These are phyloP conservation scores for Aspergillus clavatus DNA, from an alignment of 2,329 filamentous ascomycete genomes.

Conservation along the genomic window DNA sequence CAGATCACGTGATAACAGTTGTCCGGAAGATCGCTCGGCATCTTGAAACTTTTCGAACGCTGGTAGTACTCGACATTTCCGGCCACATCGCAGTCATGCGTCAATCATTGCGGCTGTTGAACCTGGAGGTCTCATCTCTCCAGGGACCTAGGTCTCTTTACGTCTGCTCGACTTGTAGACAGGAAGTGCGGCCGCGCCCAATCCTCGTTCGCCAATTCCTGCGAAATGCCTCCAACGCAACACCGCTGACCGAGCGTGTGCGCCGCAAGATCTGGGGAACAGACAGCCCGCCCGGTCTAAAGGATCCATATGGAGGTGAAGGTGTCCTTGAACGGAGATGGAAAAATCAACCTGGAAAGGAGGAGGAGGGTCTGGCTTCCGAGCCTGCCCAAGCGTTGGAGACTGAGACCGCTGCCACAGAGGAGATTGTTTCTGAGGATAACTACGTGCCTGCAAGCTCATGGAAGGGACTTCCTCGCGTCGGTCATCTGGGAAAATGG, in stretches of 20 bases:
- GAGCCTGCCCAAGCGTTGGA: slow-evolving; percentile 13
- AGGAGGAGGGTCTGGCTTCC: slow-evolving; percentile 12
- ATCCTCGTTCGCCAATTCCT: slow-evolving; percentile 30
- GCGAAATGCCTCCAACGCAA: slow-evolving; percentile 31
- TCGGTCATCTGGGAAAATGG: slow-evolving; percentile 49
- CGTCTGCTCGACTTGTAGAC: slow-evolving; percentile 39
- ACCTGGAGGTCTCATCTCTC: slow-evolving; percentile 31
- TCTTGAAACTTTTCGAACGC: slow-evolving; percentile 18
- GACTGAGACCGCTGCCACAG: slow-evolving; percentile 6
- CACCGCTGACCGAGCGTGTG: slow-evolving; percentile 42
- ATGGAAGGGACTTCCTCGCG: slow-evolving; percentile 51
- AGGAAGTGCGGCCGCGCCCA: slow-evolving; percentile 31
- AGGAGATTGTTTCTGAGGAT: slow-evolving; percentile 12
- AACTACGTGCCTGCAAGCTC: slow-evolving; percentile 45
- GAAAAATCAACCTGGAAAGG: slow-evolving; percentile 12
- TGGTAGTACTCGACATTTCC: slow-evolving; percentile 3
- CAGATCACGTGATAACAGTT: slow-evolving; percentile 23
- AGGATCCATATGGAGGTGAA: slow-evolving; percentile 46
- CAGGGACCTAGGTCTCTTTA: slow-evolving; percentile 28
- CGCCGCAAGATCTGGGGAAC: slow-evolving; percentile 49
- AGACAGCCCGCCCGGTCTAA: slow-evolving; percentile 45
- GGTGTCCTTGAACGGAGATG: slow-evolving; percentile 29
- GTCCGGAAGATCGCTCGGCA: slow-evolving; percentile 4
- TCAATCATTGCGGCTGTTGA: slow-evolving; percentile 33
- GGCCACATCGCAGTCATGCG: slow-evolving; percentile 31